Evolutionary conservation across 2,329 filamentous ascomycete species (phyloP).

Genomic region (Helicocarpus griseus): DNA sequence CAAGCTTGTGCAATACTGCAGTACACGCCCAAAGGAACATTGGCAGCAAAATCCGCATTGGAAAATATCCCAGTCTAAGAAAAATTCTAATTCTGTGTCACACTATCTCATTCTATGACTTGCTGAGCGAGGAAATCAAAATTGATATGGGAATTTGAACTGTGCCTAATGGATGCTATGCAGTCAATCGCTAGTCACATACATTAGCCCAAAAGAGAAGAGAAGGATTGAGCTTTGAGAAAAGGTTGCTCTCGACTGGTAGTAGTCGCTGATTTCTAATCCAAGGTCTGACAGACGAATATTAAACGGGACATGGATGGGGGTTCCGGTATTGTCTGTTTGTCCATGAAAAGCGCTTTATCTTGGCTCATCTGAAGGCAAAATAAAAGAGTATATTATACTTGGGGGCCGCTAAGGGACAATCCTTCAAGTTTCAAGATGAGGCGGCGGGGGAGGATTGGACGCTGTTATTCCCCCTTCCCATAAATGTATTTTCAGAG

Average conservation of each 20-base stretch:
- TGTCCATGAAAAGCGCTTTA: neutral
- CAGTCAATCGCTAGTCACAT: neutral
- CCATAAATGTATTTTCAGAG: too few species aligned
- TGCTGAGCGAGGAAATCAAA: neutral
- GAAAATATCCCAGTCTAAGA: neutral
- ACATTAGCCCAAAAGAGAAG: too few species aligned
- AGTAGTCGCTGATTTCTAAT: neutral
- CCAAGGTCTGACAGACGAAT: neutral
- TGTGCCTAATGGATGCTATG: neutral
- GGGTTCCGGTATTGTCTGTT: neutral
- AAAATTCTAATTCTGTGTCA: neutral
- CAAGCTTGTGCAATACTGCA: too few species aligned
- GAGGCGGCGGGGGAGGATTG: neutral
- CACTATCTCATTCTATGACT: neutral
- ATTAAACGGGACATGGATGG: neutral
- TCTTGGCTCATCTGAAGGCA: neutral
- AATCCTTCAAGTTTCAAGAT: neutral
- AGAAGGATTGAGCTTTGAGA: neutral
- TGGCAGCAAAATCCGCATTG: neutral
- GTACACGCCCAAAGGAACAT: neutral
- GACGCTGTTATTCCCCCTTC: neutral
- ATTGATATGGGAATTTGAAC: neutral
- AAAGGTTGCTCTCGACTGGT: neutral
- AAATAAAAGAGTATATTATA: neutral
- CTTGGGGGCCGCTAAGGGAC: too few species aligned